phyloP scores from a whole-genome alignment of 139 green algal genomes.

The Chlorella sp. region DNA sequence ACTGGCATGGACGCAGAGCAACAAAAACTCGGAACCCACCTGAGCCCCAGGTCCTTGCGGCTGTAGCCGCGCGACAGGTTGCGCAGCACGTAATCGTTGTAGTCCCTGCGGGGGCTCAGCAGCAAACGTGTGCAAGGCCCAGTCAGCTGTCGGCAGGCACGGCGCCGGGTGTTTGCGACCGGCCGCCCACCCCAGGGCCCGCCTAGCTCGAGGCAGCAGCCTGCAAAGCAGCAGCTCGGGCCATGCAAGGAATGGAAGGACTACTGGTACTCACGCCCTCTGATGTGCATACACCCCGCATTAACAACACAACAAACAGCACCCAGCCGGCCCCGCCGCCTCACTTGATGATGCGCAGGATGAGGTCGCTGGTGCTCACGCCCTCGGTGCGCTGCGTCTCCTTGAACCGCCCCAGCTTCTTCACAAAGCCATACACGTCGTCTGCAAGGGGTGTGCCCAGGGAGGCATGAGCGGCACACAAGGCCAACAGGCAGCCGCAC shows the following conservation, averaged over 20 bases:
- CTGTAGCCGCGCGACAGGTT: slow-evolving; percentile 89
- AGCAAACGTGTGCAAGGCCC: too few species aligned
- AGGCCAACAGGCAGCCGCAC: too few species aligned
- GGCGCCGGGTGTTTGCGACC: too few species aligned
- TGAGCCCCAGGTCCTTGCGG: slow-evolving; percentile 76
- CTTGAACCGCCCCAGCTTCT: slow-evolving; percentile 81
- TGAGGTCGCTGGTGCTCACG: slow-evolving; percentile 90
- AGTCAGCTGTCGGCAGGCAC: too few species aligned
- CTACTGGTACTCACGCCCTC: too few species aligned
- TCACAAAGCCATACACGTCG: slow-evolving; percentile 79
- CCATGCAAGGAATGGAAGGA: too few species aligned
- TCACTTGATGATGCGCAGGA: slow-evolving; percentile 85
- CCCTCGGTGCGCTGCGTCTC: slow-evolving; percentile 90
- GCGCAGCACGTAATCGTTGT: slow-evolving; percentile 94
- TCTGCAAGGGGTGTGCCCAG: slow-evolving; percentile 23
- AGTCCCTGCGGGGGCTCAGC: slow-evolving; percentile 54
- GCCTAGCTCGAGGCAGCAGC: too few species aligned
- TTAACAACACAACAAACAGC: too few species aligned
- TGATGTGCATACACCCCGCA: too few species aligned
- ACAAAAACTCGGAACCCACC: neutral
- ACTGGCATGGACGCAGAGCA: too few species aligned
- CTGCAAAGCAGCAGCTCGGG: too few species aligned
- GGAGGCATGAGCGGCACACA: neutral
- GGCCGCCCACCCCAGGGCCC: too few species aligned
- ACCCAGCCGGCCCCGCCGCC: neutral